Conservation (phyloP, 2,329 filamentous ascomycete species). For the Ophiostoma quercus region DNA sequence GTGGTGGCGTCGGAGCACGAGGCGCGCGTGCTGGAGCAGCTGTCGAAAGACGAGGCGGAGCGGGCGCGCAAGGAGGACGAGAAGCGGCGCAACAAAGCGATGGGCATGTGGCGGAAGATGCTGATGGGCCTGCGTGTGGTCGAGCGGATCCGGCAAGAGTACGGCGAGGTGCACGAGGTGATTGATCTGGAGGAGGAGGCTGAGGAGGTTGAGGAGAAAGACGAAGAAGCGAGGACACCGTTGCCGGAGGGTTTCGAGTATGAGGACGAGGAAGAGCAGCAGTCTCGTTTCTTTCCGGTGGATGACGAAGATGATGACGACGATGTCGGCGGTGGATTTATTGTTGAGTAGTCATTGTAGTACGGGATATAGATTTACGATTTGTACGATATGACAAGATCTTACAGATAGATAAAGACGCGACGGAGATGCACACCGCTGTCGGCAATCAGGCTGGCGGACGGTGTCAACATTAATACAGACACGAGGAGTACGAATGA, state of each 20-base stretch:
- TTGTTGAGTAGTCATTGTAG: slow-evolving; percentile 17
- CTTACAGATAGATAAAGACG: no score
- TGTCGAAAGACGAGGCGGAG: slow-evolving; percentile 72
- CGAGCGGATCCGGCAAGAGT: slow-evolving; percentile 69
- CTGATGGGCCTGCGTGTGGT: slow-evolving; percentile 79
- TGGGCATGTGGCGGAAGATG: slow-evolving; percentile 81
- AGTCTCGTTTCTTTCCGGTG: slow-evolving; percentile 47
- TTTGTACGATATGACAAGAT: no score
- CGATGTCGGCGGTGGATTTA: slow-evolving; percentile 19
- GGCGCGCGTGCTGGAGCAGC: slow-evolving; percentile 67
- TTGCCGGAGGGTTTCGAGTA: slow-evolving; percentile 53
- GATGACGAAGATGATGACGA: slow-evolving; percentile 37
- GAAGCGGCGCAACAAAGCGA: slow-evolving; percentile 67
- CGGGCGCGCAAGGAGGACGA: slow-evolving; percentile 72
- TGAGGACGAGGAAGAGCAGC: slow-evolving; percentile 37
- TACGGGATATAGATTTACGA: no score
- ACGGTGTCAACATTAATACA: neutral
- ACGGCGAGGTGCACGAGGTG: slow-evolving; percentile 55
- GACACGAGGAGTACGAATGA: neutral
- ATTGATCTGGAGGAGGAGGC: slow-evolving; percentile 30
- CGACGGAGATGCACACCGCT: no score
- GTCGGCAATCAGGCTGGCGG: neutral
- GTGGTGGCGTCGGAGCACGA: slow-evolving; percentile 80
- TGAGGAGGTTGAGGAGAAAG: slow-evolving; percentile 45
- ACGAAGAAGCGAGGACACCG: neutral